Conservation (phyloP, 164 flowering plant genomes). For the Nymphaea colorata region DNA sequence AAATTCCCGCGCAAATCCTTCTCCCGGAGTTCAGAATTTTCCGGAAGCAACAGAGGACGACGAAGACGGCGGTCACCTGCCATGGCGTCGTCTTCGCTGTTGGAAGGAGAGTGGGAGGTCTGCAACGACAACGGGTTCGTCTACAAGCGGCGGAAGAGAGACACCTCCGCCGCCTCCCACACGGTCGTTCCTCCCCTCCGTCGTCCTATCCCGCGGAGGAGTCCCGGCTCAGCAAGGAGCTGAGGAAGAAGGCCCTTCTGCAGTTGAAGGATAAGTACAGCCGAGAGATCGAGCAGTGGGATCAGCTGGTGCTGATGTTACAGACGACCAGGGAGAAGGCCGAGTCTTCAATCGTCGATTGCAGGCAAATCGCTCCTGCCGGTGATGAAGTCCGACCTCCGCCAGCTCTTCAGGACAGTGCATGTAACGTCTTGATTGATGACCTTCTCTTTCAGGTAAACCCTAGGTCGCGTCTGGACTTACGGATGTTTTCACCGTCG, state of each 20-base stretch:
- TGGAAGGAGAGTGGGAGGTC: conserved; percentile 49
- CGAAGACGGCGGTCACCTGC: background rate
- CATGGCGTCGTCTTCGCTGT: background rate
- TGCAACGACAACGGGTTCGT: conserved; percentile 72
- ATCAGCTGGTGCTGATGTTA: conserved; percentile 38
- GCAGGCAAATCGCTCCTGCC: conserved; percentile 4
- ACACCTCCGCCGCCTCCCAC: conserved; percentile 6
- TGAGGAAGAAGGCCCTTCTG: conserved; percentile 32
- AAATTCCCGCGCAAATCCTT: background rate
- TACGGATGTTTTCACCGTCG: background rate
- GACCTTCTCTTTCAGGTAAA: conserved; percentile 50
- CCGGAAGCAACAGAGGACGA: background rate
- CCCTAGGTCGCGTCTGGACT: background rate
- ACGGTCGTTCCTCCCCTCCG: conserved; percentile 11
- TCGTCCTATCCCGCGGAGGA: conserved; percentile 14
- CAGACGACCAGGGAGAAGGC: conserved; percentile 20
- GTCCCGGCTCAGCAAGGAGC: conserved; percentile 21
- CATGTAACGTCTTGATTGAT: conserved; percentile 20
- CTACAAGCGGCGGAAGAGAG: conserved; percentile 48
- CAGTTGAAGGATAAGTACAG: conserved; percentile 35
- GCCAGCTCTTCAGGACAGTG: conserved; percentile 2
- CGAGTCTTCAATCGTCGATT: background rate
- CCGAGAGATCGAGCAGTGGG: conserved; percentile 56
- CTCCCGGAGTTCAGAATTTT: background rate
- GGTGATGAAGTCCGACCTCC: background rate